Percentiles rank a stretch among this genome's conserved stretches.
Conservation (phyloP, 805 yeast species). For the Candida ipomoeae region DNA sequence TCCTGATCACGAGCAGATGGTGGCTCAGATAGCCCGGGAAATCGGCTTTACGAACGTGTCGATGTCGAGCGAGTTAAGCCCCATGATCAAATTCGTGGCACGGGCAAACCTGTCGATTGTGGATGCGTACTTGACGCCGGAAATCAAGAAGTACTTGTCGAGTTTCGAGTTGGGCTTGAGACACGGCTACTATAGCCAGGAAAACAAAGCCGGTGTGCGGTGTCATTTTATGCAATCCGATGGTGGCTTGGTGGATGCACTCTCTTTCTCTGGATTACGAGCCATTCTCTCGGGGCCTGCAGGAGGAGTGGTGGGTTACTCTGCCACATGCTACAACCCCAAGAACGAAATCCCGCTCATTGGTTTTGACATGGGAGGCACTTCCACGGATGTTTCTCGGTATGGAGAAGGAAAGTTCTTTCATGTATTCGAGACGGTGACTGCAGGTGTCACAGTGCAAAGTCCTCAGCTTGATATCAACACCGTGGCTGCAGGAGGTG, state of each 20-base stretch:
- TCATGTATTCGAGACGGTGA: conserved; percentile 44
- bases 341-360: conserved; percentile 51
- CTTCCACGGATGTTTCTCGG: conserved; percentile 44
- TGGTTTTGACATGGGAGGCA: conserved; percentile 45
- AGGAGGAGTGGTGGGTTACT: conserved; percentile 94
- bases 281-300: conserved; percentile 96
- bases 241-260: conserved; percentile 88
- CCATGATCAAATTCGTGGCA: conserved; percentile 43
- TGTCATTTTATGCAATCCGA: conserved; percentile 94
- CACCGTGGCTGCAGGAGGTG: conserved; percentile 49
- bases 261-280: conserved; percentile 76
- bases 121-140: conserved; percentile 42
- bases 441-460: conserved; percentile 41
- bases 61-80: conserved; percentile 37
- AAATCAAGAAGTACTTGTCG: conserved; percentile 31
- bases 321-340: conserved; percentile 63
- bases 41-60: conserved; percentile 38
- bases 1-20: conserved; percentile 34
- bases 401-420: conserved; percentile 35
- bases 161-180: conserved; percentile 39
- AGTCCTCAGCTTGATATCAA: conserved; percentile 43
- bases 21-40: conserved; percentile 32
- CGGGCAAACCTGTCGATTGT: conserved; percentile 41
- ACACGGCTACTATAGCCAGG: conserved; percentile 28
- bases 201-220: conserved; percentile 41